Base-by-base conservation (phyloP, 1,139 yeast species). In the Waltiozyma sp. region DNA sequence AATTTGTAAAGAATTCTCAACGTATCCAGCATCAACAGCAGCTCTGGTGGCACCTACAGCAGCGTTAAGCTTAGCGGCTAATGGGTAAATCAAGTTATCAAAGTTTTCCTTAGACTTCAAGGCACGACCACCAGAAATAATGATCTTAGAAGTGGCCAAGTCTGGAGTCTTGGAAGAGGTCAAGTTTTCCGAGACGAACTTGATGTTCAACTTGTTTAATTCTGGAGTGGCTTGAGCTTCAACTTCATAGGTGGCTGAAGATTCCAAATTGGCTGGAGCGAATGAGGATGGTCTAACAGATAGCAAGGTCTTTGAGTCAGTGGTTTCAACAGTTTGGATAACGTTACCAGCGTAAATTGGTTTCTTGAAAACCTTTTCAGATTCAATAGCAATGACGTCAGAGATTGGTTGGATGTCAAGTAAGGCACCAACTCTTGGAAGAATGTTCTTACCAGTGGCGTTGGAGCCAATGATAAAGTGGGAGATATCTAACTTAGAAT, bases 11-110 rank as follows among this genome's bases (percentile, higher is more conserved):
- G 97, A 88, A 66, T 91, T 91, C 61, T 91, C 97, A 58, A 95
- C 89, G 62, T 77, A 88, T 0, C 96, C 97, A 40, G 94, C 75
- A 63, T 91, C 98, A 26, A 91, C 98, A 18, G 97, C 97, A 16
- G 96, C 98, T 63, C 98, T 80, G 8, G 96, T 87, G 11, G 98
- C 98, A 58, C 98, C 98, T 41, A 91, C 84, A 41, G 95, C 97
- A 2, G 97, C 98, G 45, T 80, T 77, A 47, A 91, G 68, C 48
- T 85, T 75, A 45, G 77, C 78, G 13, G 98, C 97, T 52, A 91
- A 72, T 41, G 98, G 98, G 51, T 74, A 78, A 45, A 91, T 69
- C 50, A 87, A 56, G 47, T 73, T 63, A 47, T 86, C 94, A 61
- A 91, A 91, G 46, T 83, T 81, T 59, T 84, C 96, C 65, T 87